These are phyloP conservation scores for Euphorbia schlechtendalii DNA, from an alignment of 441 rosid species.

Conservation along the genomic window DNA sequence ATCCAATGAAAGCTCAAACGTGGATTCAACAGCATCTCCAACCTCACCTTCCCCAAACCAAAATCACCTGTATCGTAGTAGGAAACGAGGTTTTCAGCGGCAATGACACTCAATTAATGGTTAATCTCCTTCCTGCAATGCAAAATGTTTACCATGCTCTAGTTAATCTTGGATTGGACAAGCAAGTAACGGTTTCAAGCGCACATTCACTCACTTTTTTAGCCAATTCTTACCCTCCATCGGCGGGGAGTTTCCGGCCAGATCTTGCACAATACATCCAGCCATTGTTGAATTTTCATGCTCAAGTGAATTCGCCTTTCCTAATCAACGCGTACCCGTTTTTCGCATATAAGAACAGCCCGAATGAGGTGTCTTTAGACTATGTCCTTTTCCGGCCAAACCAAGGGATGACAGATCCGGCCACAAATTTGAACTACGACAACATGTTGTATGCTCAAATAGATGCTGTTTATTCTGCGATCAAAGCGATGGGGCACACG, in stretches of 20 bases:
- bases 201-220: constrained; percentile 59
- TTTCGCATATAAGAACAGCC: constrained; percentile 63
- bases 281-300: constrained; percentile 49
- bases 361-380: constrained; percentile 42
- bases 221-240: constrained; percentile 59
- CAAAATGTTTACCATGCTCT: constrained; percentile 29
- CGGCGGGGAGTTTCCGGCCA: constrained; percentile 49
- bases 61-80: constrained; percentile 38
- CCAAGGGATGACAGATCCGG: constrained; percentile 48
- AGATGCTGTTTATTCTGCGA: constrained; percentile 72
- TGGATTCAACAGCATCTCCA: constrained; percentile 45
- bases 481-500: constrained; percentile 54
- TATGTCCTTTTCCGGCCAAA: constrained; percentile 76
- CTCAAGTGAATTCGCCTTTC: constrained; percentile 55
- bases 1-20: constrained; percentile 31
- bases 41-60: constrained; percentile 37
- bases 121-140: constrained; percentile 50
- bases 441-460: constrained; percentile 87
- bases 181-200: constrained; percentile 53
- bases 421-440: constrained; percentile 58
- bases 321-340: constrained; percentile 77
- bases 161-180: constrained; percentile 41
- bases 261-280: constrained; percentile 44
- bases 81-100: constrained; percentile 45
- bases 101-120: constrained; percentile 23